These are phyloP conservation scores for Trifolium subterraneum DNA, from an alignment of 306 rosid species.

Conservation along the genomic window DNA sequence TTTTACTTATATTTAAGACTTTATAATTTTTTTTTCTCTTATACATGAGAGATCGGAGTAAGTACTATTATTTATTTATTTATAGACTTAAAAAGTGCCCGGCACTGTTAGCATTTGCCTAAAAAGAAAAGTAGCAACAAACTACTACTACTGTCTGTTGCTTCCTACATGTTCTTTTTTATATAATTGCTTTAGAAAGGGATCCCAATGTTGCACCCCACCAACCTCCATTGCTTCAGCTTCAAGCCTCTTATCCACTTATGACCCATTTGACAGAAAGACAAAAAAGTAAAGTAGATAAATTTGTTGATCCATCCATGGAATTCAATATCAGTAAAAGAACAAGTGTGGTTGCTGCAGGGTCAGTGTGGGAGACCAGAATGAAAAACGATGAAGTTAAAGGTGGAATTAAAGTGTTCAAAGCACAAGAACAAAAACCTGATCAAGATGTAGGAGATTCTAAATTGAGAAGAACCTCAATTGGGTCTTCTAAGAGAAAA, in stretches of 20 bases:
- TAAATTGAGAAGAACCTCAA: conserved; percentile 50
- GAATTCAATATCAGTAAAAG: conserved; percentile 51
- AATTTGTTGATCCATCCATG: conserved; percentile 37
- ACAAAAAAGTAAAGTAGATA: conserved; percentile 7
- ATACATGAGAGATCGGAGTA: no score
- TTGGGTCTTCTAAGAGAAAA: conserved; percentile 61
- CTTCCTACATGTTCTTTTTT: conserved; percentile 10
- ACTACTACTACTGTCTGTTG: conserved; percentile 19
- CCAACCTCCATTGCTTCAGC: conserved; percentile 70
- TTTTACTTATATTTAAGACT: no score
- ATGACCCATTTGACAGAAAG: conserved; percentile 43
- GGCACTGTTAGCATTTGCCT: no score
- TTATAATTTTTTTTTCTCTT: no score
- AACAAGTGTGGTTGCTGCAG: conserved; percentile 63
- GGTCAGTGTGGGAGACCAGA: conserved; percentile 91
- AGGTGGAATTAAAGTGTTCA: conserved; percentile 83
- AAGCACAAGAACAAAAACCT: conserved; percentile 50
- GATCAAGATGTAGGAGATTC: background rate
- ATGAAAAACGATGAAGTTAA: conserved; percentile 77
- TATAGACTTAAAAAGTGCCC: no score
- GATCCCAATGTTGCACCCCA: conserved; percentile 64
- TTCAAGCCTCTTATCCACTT: conserved; percentile 60
- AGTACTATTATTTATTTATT: no score
- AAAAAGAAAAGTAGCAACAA: background rate
- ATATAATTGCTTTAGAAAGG: conserved; percentile 51